phyloP scores from a whole-genome alignment of 1,284 basidiomycete species.

The Bondarzewia mesenterica region DNA sequence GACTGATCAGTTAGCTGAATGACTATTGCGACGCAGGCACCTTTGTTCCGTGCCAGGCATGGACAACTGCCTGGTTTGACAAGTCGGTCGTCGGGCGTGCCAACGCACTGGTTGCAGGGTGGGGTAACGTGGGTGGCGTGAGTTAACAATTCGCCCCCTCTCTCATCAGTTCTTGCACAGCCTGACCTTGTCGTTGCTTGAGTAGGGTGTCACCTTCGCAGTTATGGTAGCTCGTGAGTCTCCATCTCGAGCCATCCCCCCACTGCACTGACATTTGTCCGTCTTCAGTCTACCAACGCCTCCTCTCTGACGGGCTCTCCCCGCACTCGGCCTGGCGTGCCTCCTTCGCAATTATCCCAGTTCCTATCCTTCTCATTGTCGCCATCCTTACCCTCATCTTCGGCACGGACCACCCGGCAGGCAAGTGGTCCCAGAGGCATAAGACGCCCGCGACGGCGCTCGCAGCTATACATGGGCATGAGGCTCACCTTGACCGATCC shows the following conservation, averaged over 20 bases:
- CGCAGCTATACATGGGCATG: not conserved
- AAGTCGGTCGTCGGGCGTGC: slow-evolving; percentile 49
- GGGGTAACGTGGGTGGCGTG: slow-evolving; percentile 27
- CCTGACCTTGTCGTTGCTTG: no score
- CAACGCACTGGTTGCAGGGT: slow-evolving; percentile 44
- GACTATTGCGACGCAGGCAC: slow-evolving; percentile 28
- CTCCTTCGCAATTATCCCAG: slow-evolving; percentile 50
- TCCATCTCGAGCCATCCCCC: not conserved
- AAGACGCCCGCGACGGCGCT: slow-evolving; percentile 29
- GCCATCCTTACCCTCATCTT: slow-evolving; percentile 38
- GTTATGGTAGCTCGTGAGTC: not conserved
- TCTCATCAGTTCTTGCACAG: not conserved
- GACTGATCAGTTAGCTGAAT: not conserved
- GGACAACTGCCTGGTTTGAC: slow-evolving; percentile 57
- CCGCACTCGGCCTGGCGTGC: slow-evolving; percentile 47
- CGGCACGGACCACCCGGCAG: slow-evolving; percentile 55
- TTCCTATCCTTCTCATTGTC: slow-evolving; percentile 42
- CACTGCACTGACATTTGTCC: slow-evolving; percentile 32
- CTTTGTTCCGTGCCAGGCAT: slow-evolving; percentile 51
- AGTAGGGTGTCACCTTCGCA: not conserved
- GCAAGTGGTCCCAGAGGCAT: slow-evolving; percentile 49
- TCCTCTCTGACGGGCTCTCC: slow-evolving; percentile 31
- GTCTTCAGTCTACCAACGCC: slow-evolving; percentile 43
- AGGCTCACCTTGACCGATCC: not conserved
- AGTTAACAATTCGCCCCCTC: not conserved